Base-by-base conservation (phyloP, 305 asterid species). In the Caryopteris hybrid region DNA sequence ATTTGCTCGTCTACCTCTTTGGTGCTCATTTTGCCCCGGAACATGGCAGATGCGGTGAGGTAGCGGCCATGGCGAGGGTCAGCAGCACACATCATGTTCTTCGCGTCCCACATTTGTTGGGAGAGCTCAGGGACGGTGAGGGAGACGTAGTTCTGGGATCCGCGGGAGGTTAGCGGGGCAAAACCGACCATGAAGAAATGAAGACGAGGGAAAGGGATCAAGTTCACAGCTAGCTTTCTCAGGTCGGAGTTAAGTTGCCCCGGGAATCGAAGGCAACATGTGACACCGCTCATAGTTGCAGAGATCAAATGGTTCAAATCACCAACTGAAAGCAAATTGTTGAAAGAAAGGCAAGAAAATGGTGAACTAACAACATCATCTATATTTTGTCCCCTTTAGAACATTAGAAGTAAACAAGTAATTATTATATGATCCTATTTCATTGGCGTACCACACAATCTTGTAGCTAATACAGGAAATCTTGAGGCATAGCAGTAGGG, bases 101-200 rank as follows among this genome's bases (percentile, higher is more conserved):
- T 80, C 0, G 86, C 61, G 12, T 82, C 87, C 87, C 87, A 83
- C 85, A 83, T 83, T 48, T 80, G 85, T 22, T 77, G 88, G 8
- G 88, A 75, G 1, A 83, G 77, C 68, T 83, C 88, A 0, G 88
- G 88, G 34, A 83, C 85, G 3, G 80, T 61, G 61, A 83, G 85
- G 23, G 88, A 61, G 51, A 34, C 13, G 76, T 82, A 82, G 53
- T 79, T 67, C 70, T 82, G 87, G 2, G 87, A 79, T 0, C 87
- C 81, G 0, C 81, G 87, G 12, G 87, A 82, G 61, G 84, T 82
- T 46, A 82, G 84, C 0, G 87, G 87, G 9, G 86, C 84, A 20
- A 82, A 82, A 0, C 86, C 86, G 48, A 82, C 86, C 86, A 82
- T 82, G 78, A 82, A 82, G 82, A 82, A 82, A 47, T 82, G 87